Evolutionary conservation across 2,329 filamentous ascomycete species (phyloP).

Genomic region (Biscogniauxia marginata): DNA sequence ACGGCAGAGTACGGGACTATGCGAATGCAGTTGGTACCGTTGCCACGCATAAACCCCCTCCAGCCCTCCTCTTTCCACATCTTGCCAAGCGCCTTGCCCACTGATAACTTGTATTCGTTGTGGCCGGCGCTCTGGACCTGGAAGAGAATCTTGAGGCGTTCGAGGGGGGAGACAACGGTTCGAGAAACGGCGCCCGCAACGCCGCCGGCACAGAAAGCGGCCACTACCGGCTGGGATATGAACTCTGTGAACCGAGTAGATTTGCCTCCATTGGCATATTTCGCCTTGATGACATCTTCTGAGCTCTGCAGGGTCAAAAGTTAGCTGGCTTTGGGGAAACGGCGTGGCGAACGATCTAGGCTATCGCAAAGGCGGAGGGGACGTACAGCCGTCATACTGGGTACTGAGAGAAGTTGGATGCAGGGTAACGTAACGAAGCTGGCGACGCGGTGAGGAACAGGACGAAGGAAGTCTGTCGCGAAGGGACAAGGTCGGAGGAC

Average conservation of each 20-base stretch:
- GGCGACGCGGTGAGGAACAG: constrained; percentile 9
- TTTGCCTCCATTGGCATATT: constrained; percentile 27
- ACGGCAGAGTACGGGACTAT: constrained; percentile 98
- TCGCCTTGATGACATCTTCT: constrained; percentile 30
- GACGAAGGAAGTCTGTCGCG: constrained; percentile 14
- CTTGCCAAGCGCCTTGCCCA: constrained; percentile 83
- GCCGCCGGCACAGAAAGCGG: constrained; percentile 91
- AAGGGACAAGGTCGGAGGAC: constrained; percentile 13
- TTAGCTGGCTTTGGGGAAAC: constrained; percentile 16
- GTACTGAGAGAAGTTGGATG: constrained; percentile 14
- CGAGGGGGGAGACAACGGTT: constrained; percentile 93
- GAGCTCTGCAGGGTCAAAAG: constrained; percentile 19
- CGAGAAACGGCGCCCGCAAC: constrained; percentile 95
- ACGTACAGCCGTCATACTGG: constrained; percentile 41
- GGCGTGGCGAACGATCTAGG: constrained; percentile 2
- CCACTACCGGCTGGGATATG: constrained; percentile 79
- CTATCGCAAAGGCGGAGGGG: constrained; percentile 9
- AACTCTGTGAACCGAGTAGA: constrained; percentile 43
- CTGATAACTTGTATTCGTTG: constrained; percentile 90
- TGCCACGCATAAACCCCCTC: constrained; percentile 95
- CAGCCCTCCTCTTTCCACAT: constrained; percentile 98
- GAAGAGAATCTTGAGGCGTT: constrained; percentile 96
- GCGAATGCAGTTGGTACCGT: constrained; percentile 96
- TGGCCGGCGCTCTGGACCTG: constrained; percentile 90
- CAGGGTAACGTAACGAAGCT: constrained; percentile 4